Base-by-base conservation (phyloP, 352 stramenopile genomes). In the Peronospora farinosa region DNA sequence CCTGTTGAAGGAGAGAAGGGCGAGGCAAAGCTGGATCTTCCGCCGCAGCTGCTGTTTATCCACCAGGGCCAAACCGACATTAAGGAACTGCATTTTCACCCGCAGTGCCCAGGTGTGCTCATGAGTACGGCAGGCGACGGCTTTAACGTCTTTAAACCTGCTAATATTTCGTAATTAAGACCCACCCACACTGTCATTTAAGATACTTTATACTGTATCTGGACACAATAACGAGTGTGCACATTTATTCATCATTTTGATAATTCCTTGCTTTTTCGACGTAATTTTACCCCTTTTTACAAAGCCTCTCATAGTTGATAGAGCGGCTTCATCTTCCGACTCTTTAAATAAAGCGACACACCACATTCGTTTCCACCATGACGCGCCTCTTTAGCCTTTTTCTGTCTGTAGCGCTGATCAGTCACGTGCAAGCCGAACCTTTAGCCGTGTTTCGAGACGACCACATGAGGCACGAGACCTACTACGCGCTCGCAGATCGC, bases 11-110 rank as follows among this genome's bases (percentile, higher is more conserved):
- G 52, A 31, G 65, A 76, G 45, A 67, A 55, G 47, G 66, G 50
- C 37, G 66, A 71, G 35, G 67, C 72, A n/a, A 88, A 90, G 63
- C 50, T 91, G 49, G 86, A 98, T 47, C 76, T 98, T 62, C 96
- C 96, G 27, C 92, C 96, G 33, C 96, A 99, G 77, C 83, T 99
- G 35, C 80, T 99, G 19, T 99, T 99, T 78, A 95, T 99, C 46
- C 96, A 99, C 76, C 96, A 97, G 65, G 97, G 97, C n/a, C 96
- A 98, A 59, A 89, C 84, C 41, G 95, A 98, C 65, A 98, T 98
- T 70, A 99, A 99, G 76, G 97, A 99, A 73, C 73, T 98, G 15
- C 96, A 98, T 72, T 99, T 98, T 82, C 96, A 99, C 79, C 95
- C 89, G 39, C 97, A 99, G 75, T 98, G 98, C 52, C 93, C 95